A percentile compares a stretch with the other conserved stretches of the same genome.
Conservation (phyloP, 306 rosid species). For the Mimosa bimucronata region DNA sequence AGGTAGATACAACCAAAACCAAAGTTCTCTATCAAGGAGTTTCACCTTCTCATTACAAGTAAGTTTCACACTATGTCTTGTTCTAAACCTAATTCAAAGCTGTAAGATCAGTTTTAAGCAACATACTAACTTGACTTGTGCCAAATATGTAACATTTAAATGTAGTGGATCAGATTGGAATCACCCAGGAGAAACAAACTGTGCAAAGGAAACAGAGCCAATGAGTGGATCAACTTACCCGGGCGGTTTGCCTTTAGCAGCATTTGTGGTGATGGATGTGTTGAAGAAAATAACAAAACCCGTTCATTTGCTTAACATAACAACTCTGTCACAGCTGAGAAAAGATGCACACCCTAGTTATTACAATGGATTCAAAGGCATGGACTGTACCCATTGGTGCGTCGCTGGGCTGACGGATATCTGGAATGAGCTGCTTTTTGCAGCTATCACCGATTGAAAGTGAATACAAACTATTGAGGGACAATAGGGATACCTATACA, state of each 20-base stretch:
- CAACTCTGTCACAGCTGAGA: conserved; percentile 69
- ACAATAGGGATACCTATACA: not conserved
- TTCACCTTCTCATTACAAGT: conserved; percentile 73
- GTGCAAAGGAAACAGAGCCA: conserved; percentile 61
- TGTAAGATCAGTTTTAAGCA: not conserved
- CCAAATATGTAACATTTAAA: not conserved
- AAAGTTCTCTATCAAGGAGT: conserved; percentile 69
- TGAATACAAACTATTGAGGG: not conserved
- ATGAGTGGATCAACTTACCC: conserved; percentile 55
- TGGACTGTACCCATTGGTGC: conserved; percentile 90
- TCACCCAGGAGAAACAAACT: conserved; percentile 52
- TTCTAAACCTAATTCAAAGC: not conserved
- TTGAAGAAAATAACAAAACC: conserved; percentile 45
- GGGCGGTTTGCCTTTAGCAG: conserved; percentile 51
- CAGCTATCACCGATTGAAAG: conserved; percentile 23
- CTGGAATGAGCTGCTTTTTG: conserved; percentile 63
- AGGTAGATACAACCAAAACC: conserved; percentile 51
- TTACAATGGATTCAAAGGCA: conserved; percentile 54
- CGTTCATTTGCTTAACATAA: conserved; percentile 60
- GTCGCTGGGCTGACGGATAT: conserved; percentile 71
- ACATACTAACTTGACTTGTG: not conserved
- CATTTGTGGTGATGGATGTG: conserved; percentile 45
- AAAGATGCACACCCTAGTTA: conserved; percentile 75
- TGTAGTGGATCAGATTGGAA: conserved; percentile 60
- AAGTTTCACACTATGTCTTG: conserved; percentile 14